A percentile compares a stretch with the other conserved stretches of the same genome.
phyloP scores from a whole-genome alignment of 2,329 filamentous ascomycete species.

The Diaporthe vaccinii region DNA sequence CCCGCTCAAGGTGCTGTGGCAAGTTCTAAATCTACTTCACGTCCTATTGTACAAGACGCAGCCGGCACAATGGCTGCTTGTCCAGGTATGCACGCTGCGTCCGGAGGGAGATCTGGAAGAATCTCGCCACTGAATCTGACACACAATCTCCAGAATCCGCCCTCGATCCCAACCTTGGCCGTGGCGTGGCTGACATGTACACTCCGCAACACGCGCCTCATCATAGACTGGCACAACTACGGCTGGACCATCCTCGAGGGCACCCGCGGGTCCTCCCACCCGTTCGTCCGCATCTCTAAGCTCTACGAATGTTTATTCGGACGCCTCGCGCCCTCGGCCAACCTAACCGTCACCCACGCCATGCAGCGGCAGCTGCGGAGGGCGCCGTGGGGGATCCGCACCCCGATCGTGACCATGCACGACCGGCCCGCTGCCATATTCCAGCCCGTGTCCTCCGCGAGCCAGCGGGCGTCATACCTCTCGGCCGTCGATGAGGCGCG shows the following conservation, averaged over 20 bases:
- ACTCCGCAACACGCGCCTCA: constrained; percentile 82
- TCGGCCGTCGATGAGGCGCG: constrained; percentile 74
- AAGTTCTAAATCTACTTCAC: constrained; percentile 78
- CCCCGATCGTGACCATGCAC: constrained; percentile 80
- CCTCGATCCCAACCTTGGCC: constrained; percentile 90
- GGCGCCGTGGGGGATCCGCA: constrained; percentile 73
- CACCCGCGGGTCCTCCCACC: constrained; percentile 70
- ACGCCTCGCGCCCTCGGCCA: constrained; percentile 74
- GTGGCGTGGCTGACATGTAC: constrained; percentile 80
- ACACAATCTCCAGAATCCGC: constrained; percentile 77
- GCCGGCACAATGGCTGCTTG: constrained; percentile 87
- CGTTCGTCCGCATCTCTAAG: constrained; percentile 82
- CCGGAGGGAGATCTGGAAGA: not conserved
- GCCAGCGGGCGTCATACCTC: constrained; percentile 72
- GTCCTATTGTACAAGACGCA: constrained; percentile 80
- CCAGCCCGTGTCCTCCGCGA: constrained; percentile 70
- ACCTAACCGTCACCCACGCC: constrained; percentile 90
- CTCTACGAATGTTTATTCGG: constrained; percentile 83
- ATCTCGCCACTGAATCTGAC: not conserved
- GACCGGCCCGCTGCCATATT: constrained; percentile 90
- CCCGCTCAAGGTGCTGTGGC: constrained; percentile 88
- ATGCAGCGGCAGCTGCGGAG: constrained; percentile 82
- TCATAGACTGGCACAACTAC: constrained; percentile 99
- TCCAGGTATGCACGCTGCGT: constrained; percentile 69
- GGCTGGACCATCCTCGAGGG: constrained; percentile 90